A percentile compares a stretch with the other conserved stretches of the same genome.
Evolutionary conservation across 345 rosid species (phyloP).

Genomic region (Heritiera fomes): DNA sequence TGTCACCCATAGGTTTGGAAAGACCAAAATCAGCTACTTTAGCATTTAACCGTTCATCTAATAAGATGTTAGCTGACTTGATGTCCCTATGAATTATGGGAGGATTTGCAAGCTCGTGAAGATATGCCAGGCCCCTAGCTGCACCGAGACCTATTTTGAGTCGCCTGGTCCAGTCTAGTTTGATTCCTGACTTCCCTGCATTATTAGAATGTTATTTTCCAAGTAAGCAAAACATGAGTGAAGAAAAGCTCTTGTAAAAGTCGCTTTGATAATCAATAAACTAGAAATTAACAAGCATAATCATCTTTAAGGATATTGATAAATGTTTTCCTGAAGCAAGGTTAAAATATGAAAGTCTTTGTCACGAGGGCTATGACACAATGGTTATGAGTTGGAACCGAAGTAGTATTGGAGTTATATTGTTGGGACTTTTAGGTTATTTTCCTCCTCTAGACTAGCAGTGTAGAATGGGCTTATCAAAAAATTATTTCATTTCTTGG

Average conservation of each 20-base stretch:
- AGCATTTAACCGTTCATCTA: constrained; percentile 75
- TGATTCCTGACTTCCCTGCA: constrained; percentile 79
- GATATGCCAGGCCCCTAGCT: constrained; percentile 80
- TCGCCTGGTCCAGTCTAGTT: constrained; percentile 76
- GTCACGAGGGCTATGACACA: not conserved
- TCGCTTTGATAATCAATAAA: not conserved
- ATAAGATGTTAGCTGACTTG: constrained; percentile 76
- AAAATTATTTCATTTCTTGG: not conserved
- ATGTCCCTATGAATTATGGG: constrained; percentile 95
- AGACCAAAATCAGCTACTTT: constrained; percentile 96
- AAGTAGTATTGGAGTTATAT: not conserved
- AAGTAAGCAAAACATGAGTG: not conserved
- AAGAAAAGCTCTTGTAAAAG: not conserved
- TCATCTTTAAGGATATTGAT: not conserved
- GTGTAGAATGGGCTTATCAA: not conserved
- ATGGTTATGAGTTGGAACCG: not conserved
- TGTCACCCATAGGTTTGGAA: constrained; percentile 64
- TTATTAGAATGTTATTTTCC: not conserved
- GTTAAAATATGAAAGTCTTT: not conserved
- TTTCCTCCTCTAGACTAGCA: not conserved
- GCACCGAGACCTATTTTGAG: constrained; percentile 78
- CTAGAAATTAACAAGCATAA: not conserved
- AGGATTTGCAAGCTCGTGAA: constrained; percentile 94
- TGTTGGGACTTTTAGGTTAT: not conserved
- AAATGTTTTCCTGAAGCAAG: not conserved